Evolutionary conservation across 2,329 filamentous ascomycete species (phyloP).

Genomic region (Boeremia lycopersici): DNA sequence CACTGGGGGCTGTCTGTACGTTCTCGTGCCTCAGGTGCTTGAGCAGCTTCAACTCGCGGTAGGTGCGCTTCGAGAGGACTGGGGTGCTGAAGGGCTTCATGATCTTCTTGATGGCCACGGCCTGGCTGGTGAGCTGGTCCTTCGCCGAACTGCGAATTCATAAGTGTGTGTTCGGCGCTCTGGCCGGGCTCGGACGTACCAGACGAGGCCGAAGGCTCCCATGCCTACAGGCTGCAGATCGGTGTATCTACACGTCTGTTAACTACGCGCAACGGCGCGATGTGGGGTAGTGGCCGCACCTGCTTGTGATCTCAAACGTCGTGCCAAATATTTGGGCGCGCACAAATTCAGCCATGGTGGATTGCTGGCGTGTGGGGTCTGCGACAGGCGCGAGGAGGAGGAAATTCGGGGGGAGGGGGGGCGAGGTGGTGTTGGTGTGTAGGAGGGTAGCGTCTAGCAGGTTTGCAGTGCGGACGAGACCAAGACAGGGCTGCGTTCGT

Average conservation of each 20-base stretch:
- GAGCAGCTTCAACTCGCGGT: slow-evolving; percentile 94
- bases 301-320: slow-evolving; percentile 98
- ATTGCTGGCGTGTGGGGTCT: slow-evolving; percentile 19
- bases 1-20: slow-evolving; percentile 57
- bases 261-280: slow-evolving; percentile 26
- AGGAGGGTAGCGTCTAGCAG: slow-evolving; percentile 30
- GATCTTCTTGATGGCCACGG: slow-evolving; percentile 99
- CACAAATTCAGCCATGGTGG: slow-evolving; percentile 96
- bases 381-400: slow-evolving; percentile 33
- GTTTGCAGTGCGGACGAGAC: slow-evolving; percentile 31
- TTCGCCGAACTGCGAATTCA: slow-evolving; percentile 76
- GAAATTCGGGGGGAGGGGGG: slow-evolving; percentile 20
- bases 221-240: slow-evolving; percentile 98
- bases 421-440: slow-evolving; percentile 21
- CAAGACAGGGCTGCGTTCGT: slow-evolving; percentile 24
- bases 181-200: slow-evolving; percentile 61
- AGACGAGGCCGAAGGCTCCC: slow-evolving; percentile 98
- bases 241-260: slow-evolving; percentile 72
- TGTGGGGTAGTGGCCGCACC: slow-evolving; percentile 62
- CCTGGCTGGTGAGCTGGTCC: slow-evolving; percentile 95
- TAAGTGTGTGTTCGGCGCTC: slow-evolving; percentile 19
- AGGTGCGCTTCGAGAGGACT: slow-evolving; percentile 95
- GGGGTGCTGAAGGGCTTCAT: slow-evolving; percentile 99
- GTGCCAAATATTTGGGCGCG: slow-evolving; percentile 99
- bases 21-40: slow-evolving; percentile 98